These are phyloP conservation scores for Aureobasidium sp. DNA, from an alignment of 2,329 filamentous ascomycete genomes.

Conservation along the genomic window DNA sequence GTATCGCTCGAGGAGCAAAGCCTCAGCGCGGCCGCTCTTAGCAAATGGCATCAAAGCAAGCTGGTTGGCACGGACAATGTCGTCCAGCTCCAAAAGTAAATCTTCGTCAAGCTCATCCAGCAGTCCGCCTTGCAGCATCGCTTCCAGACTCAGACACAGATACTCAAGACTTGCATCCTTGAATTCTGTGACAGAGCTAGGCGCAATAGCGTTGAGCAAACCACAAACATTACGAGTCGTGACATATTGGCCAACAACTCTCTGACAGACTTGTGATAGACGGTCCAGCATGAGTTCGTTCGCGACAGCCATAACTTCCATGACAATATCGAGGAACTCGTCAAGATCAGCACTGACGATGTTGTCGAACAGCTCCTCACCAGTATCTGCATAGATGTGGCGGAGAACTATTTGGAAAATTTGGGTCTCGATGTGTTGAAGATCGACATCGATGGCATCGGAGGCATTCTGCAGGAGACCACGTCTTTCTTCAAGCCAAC, in stretches of 20 bases:
- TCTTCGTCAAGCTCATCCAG: constrained; percentile 80
- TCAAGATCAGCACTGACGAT: constrained; percentile 65
- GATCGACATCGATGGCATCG: constrained; percentile 60
- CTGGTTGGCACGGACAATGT: constrained; percentile 74
- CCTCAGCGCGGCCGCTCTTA: constrained; percentile 64
- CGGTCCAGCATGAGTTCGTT: constrained; percentile 95
- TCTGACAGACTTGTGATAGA: constrained; percentile 82
- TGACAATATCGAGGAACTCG: constrained; percentile 77
- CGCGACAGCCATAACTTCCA: constrained; percentile 82
- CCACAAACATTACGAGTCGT: constrained; percentile 77
- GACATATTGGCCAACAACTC: constrained; percentile 72
- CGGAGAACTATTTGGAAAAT: constrained; percentile 72
- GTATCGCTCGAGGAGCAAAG: constrained; percentile 55
- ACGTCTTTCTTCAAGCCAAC: constrained; percentile 71
- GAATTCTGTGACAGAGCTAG: constrained; percentile 74
- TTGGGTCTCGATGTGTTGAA: constrained; percentile 67
- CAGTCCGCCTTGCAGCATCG: constrained; percentile 82
- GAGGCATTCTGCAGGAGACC: constrained; percentile 35
- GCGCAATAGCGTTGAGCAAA: constrained; percentile 76
- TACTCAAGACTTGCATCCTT: constrained; percentile 86
- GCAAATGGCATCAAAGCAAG: constrained; percentile 67
- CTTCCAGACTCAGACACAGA: constrained; percentile 82
- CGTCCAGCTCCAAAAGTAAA: constrained; percentile 71
- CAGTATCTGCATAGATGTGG: constrained; percentile 76
- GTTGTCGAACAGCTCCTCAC: constrained; percentile 71